Conservation (phyloP, 345 rosid species). For the Populus alba region DNA sequence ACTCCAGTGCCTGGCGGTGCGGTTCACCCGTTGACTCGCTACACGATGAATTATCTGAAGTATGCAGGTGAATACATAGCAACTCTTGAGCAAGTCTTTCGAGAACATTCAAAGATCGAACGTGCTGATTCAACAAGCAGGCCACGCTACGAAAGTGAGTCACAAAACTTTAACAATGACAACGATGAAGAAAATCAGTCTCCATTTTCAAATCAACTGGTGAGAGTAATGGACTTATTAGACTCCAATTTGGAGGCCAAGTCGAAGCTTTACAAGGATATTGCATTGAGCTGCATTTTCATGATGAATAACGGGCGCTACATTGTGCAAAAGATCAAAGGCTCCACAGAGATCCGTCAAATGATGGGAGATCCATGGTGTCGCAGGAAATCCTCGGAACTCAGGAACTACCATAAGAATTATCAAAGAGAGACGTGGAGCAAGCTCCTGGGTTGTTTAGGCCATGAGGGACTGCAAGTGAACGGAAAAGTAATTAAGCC, state of each 20-base stretch:
- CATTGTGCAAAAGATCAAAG: constrained; percentile 75
- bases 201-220: constrained; percentile 52
- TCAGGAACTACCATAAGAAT: constrained; percentile 69
- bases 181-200: constrained; percentile 22
- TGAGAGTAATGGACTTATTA: constrained; percentile 64
- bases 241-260: constrained; percentile 60
- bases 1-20: constrained; percentile 84
- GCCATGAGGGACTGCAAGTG: constrained; percentile 60
- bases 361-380: constrained; percentile 72
- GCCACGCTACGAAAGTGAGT: constrained; percentile 21
- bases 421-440: constrained; percentile 89
- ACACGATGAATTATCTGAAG: constrained; percentile 79
- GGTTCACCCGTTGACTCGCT: constrained; percentile 83
- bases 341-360: constrained; percentile 57
- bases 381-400: constrained; percentile 65
- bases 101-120: constrained; percentile 66
- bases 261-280: constrained; percentile 68
- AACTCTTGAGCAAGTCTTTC: constrained; percentile 82
- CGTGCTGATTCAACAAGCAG: constrained; percentile 52
- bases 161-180: neutral
- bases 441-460: constrained; percentile 62
- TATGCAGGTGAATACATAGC: constrained; percentile 69
- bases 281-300: constrained; percentile 65
- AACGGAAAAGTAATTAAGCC: constrained; percentile 78
- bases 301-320: constrained; percentile 99